These are phyloP conservation scores for Sanguinoderma infundibulare DNA, from an alignment of 1,284 basidiomycete genomes.

Conservation along the genomic window DNA sequence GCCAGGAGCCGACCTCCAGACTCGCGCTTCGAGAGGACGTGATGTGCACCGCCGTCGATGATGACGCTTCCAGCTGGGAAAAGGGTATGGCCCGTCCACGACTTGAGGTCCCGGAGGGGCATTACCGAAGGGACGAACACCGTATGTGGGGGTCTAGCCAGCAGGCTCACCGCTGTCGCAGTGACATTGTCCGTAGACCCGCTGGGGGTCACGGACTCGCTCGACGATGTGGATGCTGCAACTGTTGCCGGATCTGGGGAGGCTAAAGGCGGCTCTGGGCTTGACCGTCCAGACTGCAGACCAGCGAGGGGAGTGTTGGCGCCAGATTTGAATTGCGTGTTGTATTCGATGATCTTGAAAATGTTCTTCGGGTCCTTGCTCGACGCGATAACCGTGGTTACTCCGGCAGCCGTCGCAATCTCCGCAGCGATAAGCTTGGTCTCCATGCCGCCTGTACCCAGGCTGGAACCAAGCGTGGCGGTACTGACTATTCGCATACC, in stretches of 20 bases:
- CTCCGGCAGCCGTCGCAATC: conserved; percentile 94
- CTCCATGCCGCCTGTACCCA: conserved; percentile 99
- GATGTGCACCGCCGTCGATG: conserved; percentile 89
- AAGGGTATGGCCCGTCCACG: conserved; percentile 95
- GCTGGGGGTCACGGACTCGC: conserved; percentile 13
- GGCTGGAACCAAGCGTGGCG: conserved; percentile 86
- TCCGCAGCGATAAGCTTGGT: conserved; percentile 99
- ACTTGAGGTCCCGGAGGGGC: conserved; percentile 89
- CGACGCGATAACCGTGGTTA: conserved; percentile 91
- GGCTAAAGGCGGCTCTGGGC: conserved; percentile 35
- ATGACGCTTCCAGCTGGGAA: conserved; percentile 87
- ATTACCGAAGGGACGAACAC: conserved; percentile 79
- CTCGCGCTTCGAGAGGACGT: conserved; percentile 83
- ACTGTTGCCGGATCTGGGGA: conserved; percentile 4
- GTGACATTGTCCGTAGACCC: conserved; percentile 7
- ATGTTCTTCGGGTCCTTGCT: conserved; percentile 84
- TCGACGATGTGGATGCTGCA: conserved; percentile 12
- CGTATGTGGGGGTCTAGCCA: conserved; percentile 78
- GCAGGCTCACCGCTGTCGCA: not conserved
- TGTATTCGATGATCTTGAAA: conserved; percentile 82
- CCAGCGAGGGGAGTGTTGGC: conserved; percentile 34
- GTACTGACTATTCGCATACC: conserved; percentile 75
- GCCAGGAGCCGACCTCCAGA: conserved; percentile 91
- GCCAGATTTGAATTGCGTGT: conserved; percentile 47
- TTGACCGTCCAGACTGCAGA: conserved; percentile 41